Conservation (phyloP, 1,284 basidiomycete species). For the Gomphus sp. region DNA sequence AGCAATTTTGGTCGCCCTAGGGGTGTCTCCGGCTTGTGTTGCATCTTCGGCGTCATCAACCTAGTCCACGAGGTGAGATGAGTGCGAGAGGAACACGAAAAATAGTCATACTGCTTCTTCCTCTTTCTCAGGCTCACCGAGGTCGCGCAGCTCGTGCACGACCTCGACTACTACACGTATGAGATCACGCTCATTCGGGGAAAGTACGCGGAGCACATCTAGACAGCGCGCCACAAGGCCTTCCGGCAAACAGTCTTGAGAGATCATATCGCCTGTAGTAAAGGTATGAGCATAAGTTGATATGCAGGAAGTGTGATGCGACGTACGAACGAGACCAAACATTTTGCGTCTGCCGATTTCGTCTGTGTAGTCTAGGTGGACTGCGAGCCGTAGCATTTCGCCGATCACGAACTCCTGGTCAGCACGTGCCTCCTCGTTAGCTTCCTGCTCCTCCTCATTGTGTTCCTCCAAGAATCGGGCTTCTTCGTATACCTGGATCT, state of each 20-base stretch:
- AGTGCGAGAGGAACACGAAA: background rate
- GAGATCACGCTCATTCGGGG: constrained; percentile 81
- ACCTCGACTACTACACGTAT: constrained; percentile 94
- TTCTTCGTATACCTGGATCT: constrained; percentile 36
- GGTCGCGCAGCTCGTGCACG: constrained; percentile 77
- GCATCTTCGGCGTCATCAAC: constrained; percentile 26
- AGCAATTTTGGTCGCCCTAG: constrained; percentile 26
- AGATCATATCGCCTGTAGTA: constrained; percentile 71
- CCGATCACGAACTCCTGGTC: constrained; percentile 71
- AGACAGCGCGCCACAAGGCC: constrained; percentile 73
- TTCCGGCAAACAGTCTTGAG: constrained; percentile 73
- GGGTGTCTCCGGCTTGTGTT: constrained; percentile 25
- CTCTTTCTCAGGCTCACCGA: constrained; percentile 39
- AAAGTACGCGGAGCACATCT: constrained; percentile 81
- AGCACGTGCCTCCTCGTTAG: constrained; percentile 45
- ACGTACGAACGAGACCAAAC: constrained; percentile 78
- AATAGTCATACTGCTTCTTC: constrained; percentile 22
- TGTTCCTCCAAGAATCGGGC: constrained; percentile 28
- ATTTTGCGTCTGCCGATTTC: constrained; percentile 92
- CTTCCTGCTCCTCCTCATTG: constrained; percentile 36
- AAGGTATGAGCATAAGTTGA: background rate
- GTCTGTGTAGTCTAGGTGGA: constrained; percentile 87
- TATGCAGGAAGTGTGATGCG: background rate
- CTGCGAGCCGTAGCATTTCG: constrained; percentile 75
- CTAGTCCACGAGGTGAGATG: background rate